Base-by-base conservation (phyloP, 192 early-diverging fungal species). In the Entomortierella parvispora region DNA sequence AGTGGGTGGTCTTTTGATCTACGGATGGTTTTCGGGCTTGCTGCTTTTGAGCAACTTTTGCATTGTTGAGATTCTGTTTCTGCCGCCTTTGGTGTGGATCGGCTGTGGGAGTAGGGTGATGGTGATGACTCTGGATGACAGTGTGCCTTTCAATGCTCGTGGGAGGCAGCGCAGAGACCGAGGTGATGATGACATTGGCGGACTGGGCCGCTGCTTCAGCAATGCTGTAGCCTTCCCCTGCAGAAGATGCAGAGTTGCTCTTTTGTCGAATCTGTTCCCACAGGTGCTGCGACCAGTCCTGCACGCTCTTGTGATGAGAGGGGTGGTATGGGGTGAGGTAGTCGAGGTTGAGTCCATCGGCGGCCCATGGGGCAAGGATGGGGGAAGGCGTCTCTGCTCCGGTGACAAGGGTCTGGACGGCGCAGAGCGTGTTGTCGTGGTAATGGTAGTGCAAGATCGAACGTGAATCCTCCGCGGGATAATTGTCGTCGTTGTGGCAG, bases 291-390 rank as follows among this genome's bases (percentile, higher is more conserved):
- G 72, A 68, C 65, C 65, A 77, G 33, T 68, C 62, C 23, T 53
- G 31, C n/a, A 77, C 26, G n/a, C 37, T 58, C 47, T 68, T 77
- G 48, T 77, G 72, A 22, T 60, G 53, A 2, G 65, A 51, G 29
- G 72, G 72, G 43, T 77, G 72, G 11, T 77, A 77, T 7, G 72
- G 72, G 3, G 65, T 59, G 0, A 77, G 65, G 22, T 63, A 77
- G 23, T 77, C 65, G 2, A 53, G 53, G 34, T 77, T 63, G 37
- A 58, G 43, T 3, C 42, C 53, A 10, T 58, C 34, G 4, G 60
- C n/a, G 10, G 56, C 26, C 72, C 72, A 77, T 8, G 72, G 46
- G n/a, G 60, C 8, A 11, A 77, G 65, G 60, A 68, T 77, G 14
- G 72, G 72, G 14, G 72, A 77, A 18, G 72, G 60, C 0, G 72